Evolutionary conservation across 148 eudicot species (phyloP), one percentile per base, ranked within the genome.

Genomic region (Amaranthus palmeri): DNA sequence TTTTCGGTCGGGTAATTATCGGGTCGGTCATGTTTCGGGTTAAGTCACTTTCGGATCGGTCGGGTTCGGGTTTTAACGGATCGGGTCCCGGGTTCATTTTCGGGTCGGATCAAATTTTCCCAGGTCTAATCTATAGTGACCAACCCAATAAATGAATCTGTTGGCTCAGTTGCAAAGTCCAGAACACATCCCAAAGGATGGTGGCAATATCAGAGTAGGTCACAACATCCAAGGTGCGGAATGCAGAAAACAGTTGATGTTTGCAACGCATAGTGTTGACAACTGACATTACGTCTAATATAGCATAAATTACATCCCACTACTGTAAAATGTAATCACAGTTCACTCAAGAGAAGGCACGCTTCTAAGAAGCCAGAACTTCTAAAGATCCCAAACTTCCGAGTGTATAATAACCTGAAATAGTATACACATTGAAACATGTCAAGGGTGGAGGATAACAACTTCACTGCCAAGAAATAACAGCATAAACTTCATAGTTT

Each of bases 371-470:
- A 95, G 91, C 81, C 88, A 82, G 72, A 84, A 88, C 67, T 95
- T 95, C 45, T 96, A 86, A 17, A 91, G 85, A 84, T 95, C 98
- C 97, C 97, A 91, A 13, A 95, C 97, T 83, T 95, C 98, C 0
- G 98, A 91, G 77, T 95, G 89, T 84, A 95, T 91, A 46, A 95
- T 91, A 9, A 95, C 97, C 98, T 95, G 87, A 17, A 53, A 79
- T 59, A 52, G 17, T 25, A 74, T 15, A 36, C 71, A 57, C 54
- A 68, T 73, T 9, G 40, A 54, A 63, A 6, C 13, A 36, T 15
- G 61, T 65, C 45, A 65, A 17, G 52, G 11, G 51, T 63, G 3
- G 54, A 43, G 3, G 48, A 58, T 14, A 44, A 12, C 42, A n/a
- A 45, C 15, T 12, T 52, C 10, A 43, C 43, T 18, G 41, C 65